Base-by-base conservation (phyloP, 257 asterid genomes). In the Scutellaria minor region DNA sequence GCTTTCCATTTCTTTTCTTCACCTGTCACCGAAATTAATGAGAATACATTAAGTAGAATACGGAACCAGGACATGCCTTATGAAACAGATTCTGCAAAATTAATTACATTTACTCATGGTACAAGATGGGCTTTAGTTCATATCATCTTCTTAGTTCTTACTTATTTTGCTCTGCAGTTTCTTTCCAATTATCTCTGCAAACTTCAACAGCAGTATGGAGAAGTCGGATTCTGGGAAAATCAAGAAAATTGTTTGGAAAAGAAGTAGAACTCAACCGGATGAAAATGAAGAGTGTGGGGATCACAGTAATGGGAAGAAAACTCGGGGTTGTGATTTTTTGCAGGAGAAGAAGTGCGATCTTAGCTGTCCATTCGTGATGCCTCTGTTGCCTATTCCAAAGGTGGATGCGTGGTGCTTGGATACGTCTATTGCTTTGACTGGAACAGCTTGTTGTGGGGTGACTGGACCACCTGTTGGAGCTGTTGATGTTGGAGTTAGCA, bases 381-480 rank as follows among this genome's bases (percentile, higher is more conserved):
- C 90, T 39, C 77, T 88, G 77, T 60, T 83, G 66, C 86, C 90
- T 58, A 48, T 84, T 79, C 83, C 83, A 45, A 74, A 71, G 68
- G 55, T 73, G 67, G 86, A 79, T 13, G 78, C 74, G 13, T 72
- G 80, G 75, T 62, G 78, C 70, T 76, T 80, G 41, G 77, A 67
- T 67, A 61, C 58, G 24, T 70, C 88, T 0, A 68, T 83, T 8
- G 41, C 76, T 79, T 71, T 88, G 57, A 82, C 81, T 5, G 96
- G 96, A 74, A 81, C 91, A 35, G 96, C 88, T 54, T 53, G 77
- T 64, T 55, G 71, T 72, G 91, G 69, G 12, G 78, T 61, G 20
- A 70, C 77, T 31, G 97, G 88, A 57, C 90, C 97, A n/a, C 86
- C 91, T 0, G 74, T 90, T 20, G 97, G 96, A 64, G 80, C 80